Conservation (phyloP, 202 grass and related monocot genomes). For the Hordeum pubiflorum region DNA sequence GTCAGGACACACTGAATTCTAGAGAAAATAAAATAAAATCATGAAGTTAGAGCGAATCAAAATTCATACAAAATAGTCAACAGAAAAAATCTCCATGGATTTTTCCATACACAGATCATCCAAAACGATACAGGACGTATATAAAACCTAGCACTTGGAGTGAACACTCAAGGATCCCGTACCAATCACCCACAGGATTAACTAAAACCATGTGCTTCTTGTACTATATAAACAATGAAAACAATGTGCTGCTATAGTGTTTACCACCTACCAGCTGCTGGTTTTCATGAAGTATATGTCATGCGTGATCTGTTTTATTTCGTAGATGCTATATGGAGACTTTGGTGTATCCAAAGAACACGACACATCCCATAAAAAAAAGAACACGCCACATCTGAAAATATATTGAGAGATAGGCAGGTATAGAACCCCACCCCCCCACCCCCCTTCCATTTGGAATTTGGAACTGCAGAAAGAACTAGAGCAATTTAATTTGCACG, state of each 20-base stretch:
- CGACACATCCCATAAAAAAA: too few species aligned
- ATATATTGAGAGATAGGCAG: background rate
- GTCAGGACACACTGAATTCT: too few species aligned
- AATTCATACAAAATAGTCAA: too few species aligned
- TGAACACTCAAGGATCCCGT: background rate
- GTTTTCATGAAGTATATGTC: too few species aligned
- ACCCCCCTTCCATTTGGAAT: too few species aligned
- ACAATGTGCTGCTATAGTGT: background rate
- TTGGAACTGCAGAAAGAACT: background rate
- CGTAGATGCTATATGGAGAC: background rate
- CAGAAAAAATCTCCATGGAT: too few species aligned
- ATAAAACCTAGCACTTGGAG: background rate
- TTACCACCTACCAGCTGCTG: background rate
- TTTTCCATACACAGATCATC: too few species aligned
- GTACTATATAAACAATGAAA: too few species aligned
- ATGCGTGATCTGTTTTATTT: background rate
- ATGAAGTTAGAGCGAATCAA: too few species aligned
- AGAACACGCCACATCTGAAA: background rate
- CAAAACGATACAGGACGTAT: background rate
- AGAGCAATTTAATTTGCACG: background rate
- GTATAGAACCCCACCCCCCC: too few species aligned
- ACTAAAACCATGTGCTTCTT: conserved; percentile 11
- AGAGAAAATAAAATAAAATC: too few species aligned
- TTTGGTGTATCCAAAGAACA: background rate
- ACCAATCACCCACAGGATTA: background rate